These are phyloP conservation scores for Hydrangea macrophylla DNA, from an alignment of 148 eudicot species.

Conservation along the genomic window DNA sequence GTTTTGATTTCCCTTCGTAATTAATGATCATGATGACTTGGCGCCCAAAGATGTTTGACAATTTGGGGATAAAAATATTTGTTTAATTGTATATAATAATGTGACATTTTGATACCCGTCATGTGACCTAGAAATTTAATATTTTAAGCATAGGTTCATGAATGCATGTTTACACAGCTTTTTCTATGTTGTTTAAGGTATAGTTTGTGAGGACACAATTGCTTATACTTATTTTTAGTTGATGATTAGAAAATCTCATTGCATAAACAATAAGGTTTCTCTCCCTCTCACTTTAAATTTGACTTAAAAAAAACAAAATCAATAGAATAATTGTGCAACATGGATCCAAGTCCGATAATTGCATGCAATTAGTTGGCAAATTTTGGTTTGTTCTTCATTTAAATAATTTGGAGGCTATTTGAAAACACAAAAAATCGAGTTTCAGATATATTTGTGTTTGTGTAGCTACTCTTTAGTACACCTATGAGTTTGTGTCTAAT, in stretches of 20 bases:
- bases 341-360: constrained; percentile 7
- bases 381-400: background rate
- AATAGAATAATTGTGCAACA: constrained; percentile 18
- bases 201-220: background rate
- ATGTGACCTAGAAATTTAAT: too few species aligned
- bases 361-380: constrained; percentile 5
- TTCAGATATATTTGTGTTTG: background rate
- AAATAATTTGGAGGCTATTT: background rate
- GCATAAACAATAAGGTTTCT: background rate
- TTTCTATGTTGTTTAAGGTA: background rate
- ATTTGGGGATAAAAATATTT: background rate
- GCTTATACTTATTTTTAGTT: background rate
- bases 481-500: too few species aligned
- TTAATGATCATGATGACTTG: too few species aligned
- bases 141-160: constrained; percentile 37
- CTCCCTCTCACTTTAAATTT: too few species aligned
- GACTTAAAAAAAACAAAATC: too few species aligned
- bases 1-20: too few species aligned
- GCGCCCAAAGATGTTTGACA: too few species aligned
- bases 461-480: too few species aligned
- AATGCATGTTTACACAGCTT: constrained; percentile 26
- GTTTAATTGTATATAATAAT: background rate
- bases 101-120: background rate
- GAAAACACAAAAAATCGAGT: background rate
- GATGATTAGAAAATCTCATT: background rate